Percentiles rank a stretch among this genome's conserved stretches.
phyloP scores from a whole-genome alignment of 2,329 filamentous ascomycete species.

The Fusarium foetens region DNA sequence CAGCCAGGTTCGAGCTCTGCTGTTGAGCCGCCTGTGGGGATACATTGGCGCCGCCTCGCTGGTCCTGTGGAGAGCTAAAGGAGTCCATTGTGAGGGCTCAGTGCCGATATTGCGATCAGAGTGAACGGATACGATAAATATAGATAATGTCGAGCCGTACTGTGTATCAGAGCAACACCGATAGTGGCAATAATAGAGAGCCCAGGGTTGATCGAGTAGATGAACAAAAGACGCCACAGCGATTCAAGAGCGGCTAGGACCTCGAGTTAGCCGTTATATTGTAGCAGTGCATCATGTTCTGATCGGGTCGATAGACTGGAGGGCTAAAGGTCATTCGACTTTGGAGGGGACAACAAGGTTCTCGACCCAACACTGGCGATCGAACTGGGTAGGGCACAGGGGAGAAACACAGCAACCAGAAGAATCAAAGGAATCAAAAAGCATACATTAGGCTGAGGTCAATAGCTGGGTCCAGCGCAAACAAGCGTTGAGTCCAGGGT shows the following conservation, averaged over 20 bases:
- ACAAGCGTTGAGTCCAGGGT: slow-evolving; percentile 1
- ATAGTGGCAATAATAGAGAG: background rate
- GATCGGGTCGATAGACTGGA: background rate
- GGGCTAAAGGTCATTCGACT: background rate
- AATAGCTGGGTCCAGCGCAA: background rate
- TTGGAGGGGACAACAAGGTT: background rate
- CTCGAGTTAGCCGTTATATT: slow-evolving; percentile 3
- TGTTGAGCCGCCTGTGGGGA: slow-evolving; percentile 18
- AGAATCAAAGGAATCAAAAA: background rate
- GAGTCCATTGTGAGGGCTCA: slow-evolving; percentile 13
- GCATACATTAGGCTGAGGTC: slow-evolving; percentile 20
- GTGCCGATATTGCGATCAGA: background rate
- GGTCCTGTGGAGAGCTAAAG: slow-evolving; percentile 14
- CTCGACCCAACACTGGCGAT: background rate
- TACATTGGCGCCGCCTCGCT: background rate
- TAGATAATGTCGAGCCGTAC: background rate
- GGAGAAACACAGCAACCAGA: background rate
- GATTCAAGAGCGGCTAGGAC: background rate
- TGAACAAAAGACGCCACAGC: background rate
- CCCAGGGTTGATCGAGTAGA: background rate
- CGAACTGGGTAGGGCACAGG: background rate
- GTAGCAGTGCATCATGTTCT: background rate
- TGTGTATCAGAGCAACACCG: background rate
- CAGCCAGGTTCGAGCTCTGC: slow-evolving; percentile 13
- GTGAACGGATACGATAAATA: background rate